Percentiles rank a stretch among this genome's conserved stretches.
phyloP scores from a whole-genome alignment of 2,329 filamentous ascomycete genomes.

The Aquanectria penicillioides region DNA sequence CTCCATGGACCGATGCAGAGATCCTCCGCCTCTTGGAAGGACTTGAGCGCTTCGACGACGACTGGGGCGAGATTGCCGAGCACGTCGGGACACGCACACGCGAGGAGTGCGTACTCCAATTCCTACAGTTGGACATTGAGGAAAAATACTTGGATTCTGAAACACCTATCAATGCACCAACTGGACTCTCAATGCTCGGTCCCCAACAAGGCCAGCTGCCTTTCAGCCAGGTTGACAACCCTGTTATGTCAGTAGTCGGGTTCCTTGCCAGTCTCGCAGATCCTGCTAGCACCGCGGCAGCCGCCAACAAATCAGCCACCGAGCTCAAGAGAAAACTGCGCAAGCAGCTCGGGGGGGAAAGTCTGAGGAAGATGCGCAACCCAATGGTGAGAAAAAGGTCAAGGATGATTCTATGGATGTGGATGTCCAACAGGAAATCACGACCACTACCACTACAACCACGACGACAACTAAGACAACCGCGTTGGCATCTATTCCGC shows the following conservation, averaged over 20 bases:
- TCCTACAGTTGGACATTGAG: slow-evolving; percentile 95
- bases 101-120: slow-evolving; percentile 97
- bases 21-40: slow-evolving; percentile 89
- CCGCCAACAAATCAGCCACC: slow-evolving; percentile 86
- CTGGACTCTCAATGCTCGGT: slow-evolving; percentile 73
- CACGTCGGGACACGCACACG: slow-evolving; percentile 91
- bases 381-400: slow-evolving; percentile 69
- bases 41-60: slow-evolving; percentile 91
- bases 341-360: slow-evolving; percentile 75
- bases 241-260: slow-evolving; percentile 93
- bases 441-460: slow-evolving; percentile 61
- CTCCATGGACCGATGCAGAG: slow-evolving; percentile 92
- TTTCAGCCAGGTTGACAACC: slow-evolving; percentile 93
- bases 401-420: slow-evolving; percentile 72
- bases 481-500: slow-evolving; percentile 78
- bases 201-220: slow-evolving; percentile 83
- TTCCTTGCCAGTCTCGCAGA: slow-evolving; percentile 94
- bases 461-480: slow-evolving; percentile 57
- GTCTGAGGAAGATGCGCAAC: slow-evolving; percentile 53
- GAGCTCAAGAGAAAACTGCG: slow-evolving; percentile 85
- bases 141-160: slow-evolving; percentile 94
- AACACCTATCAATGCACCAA: slow-evolving; percentile 59
- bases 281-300: slow-evolving; percentile 88
- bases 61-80: slow-evolving; percentile 93
- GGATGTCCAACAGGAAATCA: slow-evolving; percentile 64